Base-by-base conservation (phyloP, 2,329 filamentous ascomycete genomes). In the Exophiala calicioides region DNA sequence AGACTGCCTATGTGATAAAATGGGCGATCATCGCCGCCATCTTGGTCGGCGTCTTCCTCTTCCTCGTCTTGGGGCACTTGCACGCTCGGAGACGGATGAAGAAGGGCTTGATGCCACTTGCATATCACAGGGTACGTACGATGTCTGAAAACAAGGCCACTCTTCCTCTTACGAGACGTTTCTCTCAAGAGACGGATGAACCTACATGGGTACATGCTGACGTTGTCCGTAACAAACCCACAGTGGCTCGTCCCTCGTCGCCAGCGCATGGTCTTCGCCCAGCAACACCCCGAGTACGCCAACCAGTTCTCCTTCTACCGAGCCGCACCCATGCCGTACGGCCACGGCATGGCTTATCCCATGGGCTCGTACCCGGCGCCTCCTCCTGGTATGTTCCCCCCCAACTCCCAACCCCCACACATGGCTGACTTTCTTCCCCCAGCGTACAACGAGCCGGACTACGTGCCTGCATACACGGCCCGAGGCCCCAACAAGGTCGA, bases 1-100 rank as follows among this genome's bases (percentile, higher is more conserved):
- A 86, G 81, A 77, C 75, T 26, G 84, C 81, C 46, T 67, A 77
- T 45, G 82, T 84, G 47, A 72, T 89, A 59, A 86, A 88, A 67
- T 91, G 86, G 80, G 74, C 77, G 35, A 68, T 91, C 50, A 80
- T 90, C 61, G 77, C 79, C 50, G 69, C 73, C 52, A 63, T 91
- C 55, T 71, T 87, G 58, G 48, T 76, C 44, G 45, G 81, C 50
- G 67, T 88, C 60, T 64, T 80, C 41, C 59, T 74, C 31, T 88
- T 82, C 73, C 72, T 90, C 59, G 56, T 87, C 43, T 73, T 80
- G 49, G 86, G 85, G 51, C 85, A 86, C 65, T 68, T 79, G 35
- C 88, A 91, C 67, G 88, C 86, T 34, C 80, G 80, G 63, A 68
- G 69, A 34, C 76, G 88, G 35, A 73, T 90, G 55, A 74, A 71